Base-by-base conservation (phyloP, 202 grass and related monocot species). In the Zoysia matrella region DNA sequence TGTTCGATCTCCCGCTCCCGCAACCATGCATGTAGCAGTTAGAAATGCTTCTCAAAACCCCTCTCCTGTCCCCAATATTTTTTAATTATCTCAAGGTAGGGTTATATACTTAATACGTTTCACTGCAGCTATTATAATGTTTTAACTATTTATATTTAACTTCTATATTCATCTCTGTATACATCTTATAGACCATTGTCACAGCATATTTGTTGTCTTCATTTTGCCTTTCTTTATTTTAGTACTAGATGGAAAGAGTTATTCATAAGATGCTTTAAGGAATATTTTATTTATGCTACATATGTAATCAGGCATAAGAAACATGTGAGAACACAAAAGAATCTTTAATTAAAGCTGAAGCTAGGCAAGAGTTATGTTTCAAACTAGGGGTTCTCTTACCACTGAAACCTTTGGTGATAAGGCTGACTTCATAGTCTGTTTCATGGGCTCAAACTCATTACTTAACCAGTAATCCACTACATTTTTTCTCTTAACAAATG, bases 271-370 rank as follows among this genome's bases (percentile, higher is more conserved):
- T 46, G 9, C 4, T 73, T 65, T 53, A 7, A 3, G 56, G 54
- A 16, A 43, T 47, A 82, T 30, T 46, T 61, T 53, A 75, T 75
- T 57, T 5, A 56, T 13, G 41, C 22, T 54, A 65, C 43, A 65
- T 72, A 79, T 77, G 14, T 86, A 73, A 61, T 50, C 65, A 72
- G 55, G 11, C 69, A 89, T 87, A 77, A 80, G 53, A 43, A 76
- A 36, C 57, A 88, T 90, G 61, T 5, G 81, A 72, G 82, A 83
- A 43, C 79, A 86, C 50, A 84, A 46, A 46, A 79, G 78, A 85
- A 80, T 60, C 53, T 50, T 58, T 72, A 36, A 74, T 75, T 66
- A 30, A 52, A 51, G 83, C 77, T 11, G 73, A 89, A 71, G 74
- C 69, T 15, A 52, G 77, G 69, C 47, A 53, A 80, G n/a, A 83